Evolutionary conservation across 495 filamentous ascomycete species (phyloP).

Genomic region (Sphaerosporella brunnea): DNA sequence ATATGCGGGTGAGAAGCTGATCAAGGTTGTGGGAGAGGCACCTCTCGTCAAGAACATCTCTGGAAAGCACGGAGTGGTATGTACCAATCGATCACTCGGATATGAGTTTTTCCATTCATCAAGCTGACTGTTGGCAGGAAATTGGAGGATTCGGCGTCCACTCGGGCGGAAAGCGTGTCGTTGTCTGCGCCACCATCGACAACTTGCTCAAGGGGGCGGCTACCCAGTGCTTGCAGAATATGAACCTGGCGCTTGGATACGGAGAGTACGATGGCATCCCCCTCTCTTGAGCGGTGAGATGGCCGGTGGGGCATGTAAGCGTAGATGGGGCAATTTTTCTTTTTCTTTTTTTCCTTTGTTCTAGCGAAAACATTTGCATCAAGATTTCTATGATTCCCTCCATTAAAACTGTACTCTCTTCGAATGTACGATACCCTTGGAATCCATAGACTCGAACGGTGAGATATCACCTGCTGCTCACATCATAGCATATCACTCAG

Average conservation of each 20-base stretch:
- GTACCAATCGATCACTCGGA: slow-evolving; percentile 9
- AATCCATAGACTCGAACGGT: no score
- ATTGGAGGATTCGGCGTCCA: slow-evolving; percentile 91
- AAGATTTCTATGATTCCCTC: not conserved
- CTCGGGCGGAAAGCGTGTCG: slow-evolving; percentile 69
- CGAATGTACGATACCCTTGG: not conserved
- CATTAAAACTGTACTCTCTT: not conserved
- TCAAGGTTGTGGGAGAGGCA: slow-evolving; percentile 77
- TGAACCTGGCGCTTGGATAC: slow-evolving; percentile 90
- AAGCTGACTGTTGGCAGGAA: slow-evolving; percentile 32
- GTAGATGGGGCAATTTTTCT: not conserved
- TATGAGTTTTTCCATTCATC: not conserved
- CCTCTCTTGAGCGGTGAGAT: slow-evolving; percentile 17
- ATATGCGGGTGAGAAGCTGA: slow-evolving; percentile 84
- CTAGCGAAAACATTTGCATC: not conserved
- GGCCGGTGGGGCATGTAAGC: not conserved
- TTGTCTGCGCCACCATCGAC: slow-evolving; percentile 94
- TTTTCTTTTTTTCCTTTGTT: slow-evolving; percentile 1
- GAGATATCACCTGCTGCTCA: no score
- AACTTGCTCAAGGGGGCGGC: slow-evolving; percentile 93
- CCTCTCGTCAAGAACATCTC: slow-evolving; percentile 77
- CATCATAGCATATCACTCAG: no score
- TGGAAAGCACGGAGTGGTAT: slow-evolving; percentile 62
- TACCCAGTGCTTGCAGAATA: slow-evolving; percentile 93
- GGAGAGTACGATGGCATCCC: slow-evolving; percentile 86